phyloP scores from a whole-genome alignment of 148 eudicot species.

The Drosera capensis region DNA sequence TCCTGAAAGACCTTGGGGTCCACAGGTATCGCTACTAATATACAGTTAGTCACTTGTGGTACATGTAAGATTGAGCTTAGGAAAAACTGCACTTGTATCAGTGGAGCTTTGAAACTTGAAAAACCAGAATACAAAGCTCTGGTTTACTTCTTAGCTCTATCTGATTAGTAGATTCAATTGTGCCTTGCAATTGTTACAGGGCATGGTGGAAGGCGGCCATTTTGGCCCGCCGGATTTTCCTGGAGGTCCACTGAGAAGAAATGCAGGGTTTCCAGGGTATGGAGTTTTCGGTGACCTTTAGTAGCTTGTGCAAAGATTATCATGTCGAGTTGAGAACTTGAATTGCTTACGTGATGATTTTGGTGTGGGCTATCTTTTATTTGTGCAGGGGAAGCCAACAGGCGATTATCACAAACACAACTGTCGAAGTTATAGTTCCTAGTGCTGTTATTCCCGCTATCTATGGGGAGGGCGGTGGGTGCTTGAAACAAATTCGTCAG shows the following conservation, averaged over 20 bases:
- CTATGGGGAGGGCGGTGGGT: conserved; percentile 90
- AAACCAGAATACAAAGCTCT: background rate
- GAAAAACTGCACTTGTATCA: too few species aligned
- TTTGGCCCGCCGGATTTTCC: conserved; percentile 44
- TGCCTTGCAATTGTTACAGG: conserved; percentile 14
- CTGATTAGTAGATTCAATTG: background rate
- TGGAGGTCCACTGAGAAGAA: conserved; percentile 53
- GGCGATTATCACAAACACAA: conserved; percentile 67
- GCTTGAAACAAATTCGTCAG: conserved; percentile 71
- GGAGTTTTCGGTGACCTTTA: conserved; percentile 7
- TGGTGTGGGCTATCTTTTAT: conserved; percentile 1
- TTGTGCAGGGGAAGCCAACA: conserved; percentile 44
- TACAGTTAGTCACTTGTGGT: too few species aligned
- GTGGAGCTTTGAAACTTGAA: background rate
- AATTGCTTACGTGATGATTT: conserved; percentile 6
- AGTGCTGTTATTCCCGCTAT: conserved; percentile 65
- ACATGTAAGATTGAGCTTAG: background rate
- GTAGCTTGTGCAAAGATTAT: background rate
- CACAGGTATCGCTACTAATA: conserved; percentile 39
- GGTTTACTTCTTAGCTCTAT: background rate
- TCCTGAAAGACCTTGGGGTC: conserved; percentile 74
- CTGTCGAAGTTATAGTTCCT: conserved; percentile 87
- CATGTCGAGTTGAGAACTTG: background rate
- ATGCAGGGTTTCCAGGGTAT: conserved; percentile 77
- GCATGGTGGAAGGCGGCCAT: conserved; percentile 39